Evolutionary conservation across 176 grass and related monocot species (phyloP).

Genomic region (Avena insularis): DNA sequence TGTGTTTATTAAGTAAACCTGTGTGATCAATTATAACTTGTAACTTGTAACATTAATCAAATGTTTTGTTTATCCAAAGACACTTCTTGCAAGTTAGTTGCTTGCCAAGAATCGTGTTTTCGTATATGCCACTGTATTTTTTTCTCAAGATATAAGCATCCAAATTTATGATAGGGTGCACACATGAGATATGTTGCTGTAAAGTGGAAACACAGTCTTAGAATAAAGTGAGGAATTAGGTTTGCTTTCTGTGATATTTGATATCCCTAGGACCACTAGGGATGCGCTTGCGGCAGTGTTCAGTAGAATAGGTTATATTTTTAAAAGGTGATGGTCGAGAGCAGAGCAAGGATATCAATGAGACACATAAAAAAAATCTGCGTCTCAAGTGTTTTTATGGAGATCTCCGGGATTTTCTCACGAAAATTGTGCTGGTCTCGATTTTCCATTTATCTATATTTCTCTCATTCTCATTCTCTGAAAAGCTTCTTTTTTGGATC

Average conservation of each 20-base stretch:
- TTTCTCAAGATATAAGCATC: neutral
- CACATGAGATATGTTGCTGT: neutral
- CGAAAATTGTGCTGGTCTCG: neutral
- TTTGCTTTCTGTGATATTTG: neutral
- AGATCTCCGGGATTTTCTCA: neutral
- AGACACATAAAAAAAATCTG: neutral
- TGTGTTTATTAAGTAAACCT: slow-evolving; percentile 3
- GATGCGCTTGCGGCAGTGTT: neutral
- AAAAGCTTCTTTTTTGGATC: neutral
- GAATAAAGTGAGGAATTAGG: neutral
- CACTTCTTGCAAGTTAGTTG: neutral
- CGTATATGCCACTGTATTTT: neutral
- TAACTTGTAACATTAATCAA: no score
- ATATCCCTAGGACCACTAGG: neutral
- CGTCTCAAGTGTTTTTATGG: neutral
- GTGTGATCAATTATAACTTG: neutral
- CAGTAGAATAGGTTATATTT: neutral
- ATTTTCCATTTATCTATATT: neutral
- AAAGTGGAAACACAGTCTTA: neutral
- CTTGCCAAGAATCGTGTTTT: neutral
- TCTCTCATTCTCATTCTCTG: neutral
- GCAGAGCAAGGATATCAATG: neutral
- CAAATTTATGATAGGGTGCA: neutral
- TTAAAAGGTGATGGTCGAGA: neutral
- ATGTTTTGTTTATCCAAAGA: neutral